phyloP scores from a whole-genome alignment of 768 basidiomycete genomes.

The Baorangia bicolor region DNA sequence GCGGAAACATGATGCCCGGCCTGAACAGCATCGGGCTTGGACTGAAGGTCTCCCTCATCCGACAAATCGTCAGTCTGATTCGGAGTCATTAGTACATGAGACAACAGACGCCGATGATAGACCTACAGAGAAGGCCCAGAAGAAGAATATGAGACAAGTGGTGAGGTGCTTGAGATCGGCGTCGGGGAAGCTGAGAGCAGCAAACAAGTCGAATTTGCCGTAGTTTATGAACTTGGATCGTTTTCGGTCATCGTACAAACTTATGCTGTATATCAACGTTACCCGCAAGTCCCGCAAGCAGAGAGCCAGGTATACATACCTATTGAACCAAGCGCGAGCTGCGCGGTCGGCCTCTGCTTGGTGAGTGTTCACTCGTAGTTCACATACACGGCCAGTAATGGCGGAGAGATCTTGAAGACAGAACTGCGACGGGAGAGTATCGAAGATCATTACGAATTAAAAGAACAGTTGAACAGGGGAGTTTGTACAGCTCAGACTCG shows the following conservation, averaged over 20 bases:
- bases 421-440: constrained; percentile 36
- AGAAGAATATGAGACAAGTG: constrained; percentile 38
- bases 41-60: constrained; percentile 36
- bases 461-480: constrained; percentile 10
- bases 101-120: not conserved
- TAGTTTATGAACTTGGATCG: constrained; percentile 37
- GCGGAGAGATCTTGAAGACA: constrained; percentile 35
- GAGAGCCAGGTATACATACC: constrained; percentile 14
- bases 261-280: constrained; percentile 20
- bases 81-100: constrained; percentile 1
- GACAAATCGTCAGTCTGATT: constrained; percentile 37
- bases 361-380: constrained; percentile 33
- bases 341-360: constrained; percentile 35
- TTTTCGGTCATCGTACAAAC: constrained; percentile 36
- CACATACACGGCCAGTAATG: constrained; percentile 37
- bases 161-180: constrained; percentile 35
- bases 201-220: constrained; percentile 39
- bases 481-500: constrained; percentile 27
- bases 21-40: constrained; percentile 35
- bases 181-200: constrained; percentile 39
- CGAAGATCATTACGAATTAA: constrained; percentile 29
- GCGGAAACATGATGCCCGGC: constrained; percentile 35
- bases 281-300: not conserved
- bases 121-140: constrained; percentile 39
- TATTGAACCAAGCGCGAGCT: constrained; percentile 36